These are phyloP conservation scores for Neurospora sp. DNA, from an alignment of 495 filamentous ascomycete species.

Conservation along the genomic window DNA sequence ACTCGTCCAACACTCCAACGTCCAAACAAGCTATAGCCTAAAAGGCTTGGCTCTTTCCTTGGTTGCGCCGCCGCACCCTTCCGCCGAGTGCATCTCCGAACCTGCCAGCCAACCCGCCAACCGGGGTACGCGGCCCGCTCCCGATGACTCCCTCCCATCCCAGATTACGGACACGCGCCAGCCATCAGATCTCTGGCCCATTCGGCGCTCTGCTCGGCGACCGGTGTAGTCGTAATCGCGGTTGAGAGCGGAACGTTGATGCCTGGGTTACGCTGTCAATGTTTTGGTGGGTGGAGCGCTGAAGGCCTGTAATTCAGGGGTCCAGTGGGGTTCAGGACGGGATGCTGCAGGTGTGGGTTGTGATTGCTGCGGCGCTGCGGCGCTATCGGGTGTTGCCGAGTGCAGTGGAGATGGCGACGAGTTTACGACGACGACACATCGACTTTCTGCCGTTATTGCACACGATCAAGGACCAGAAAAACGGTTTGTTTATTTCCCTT, in stretches of 20 bases:
- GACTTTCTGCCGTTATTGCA: background rate
- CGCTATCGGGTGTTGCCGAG: background rate
- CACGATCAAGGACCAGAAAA: no score
- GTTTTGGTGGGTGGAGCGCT: background rate
- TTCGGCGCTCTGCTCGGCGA: background rate
- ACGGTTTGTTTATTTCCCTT: no score
- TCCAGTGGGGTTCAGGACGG: no score
- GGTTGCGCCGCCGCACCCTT: background rate
- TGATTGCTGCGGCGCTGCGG: background rate
- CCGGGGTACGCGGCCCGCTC: background rate
- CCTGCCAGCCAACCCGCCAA: background rate
- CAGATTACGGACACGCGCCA: no score
- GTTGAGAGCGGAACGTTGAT: background rate
- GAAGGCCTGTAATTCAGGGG: background rate
- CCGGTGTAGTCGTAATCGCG: background rate
- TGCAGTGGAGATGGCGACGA: background rate
- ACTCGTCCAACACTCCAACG: background rate
- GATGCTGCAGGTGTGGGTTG: no score
- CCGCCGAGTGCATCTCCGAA: background rate
- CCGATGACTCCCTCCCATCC: background rate
- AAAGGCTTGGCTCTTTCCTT: background rate
- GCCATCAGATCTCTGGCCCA: background rate
- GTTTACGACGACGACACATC: background rate
- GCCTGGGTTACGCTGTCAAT: background rate
- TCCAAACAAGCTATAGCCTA: background rate